Percentiles rank a stretch among this genome's conserved stretches.
These are phyloP conservation scores for Aspergillus awamori DNA, from an alignment of 2,329 filamentous ascomycete species.

Conservation along the genomic window DNA sequence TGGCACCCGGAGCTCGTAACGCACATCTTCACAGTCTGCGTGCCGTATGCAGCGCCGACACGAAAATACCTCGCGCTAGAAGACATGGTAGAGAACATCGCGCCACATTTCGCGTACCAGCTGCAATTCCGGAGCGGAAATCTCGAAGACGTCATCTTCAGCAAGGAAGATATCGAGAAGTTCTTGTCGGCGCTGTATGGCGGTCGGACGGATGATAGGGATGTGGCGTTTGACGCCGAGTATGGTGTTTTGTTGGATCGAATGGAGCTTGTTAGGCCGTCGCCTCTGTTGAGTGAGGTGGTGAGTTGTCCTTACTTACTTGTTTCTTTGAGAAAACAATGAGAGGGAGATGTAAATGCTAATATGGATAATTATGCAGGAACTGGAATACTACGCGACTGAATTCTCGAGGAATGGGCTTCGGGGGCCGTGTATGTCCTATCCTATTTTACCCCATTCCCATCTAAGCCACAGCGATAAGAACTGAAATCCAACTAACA, in stretches of 20 bases:
- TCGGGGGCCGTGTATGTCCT: slow-evolving; percentile 66
- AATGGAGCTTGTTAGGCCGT: slow-evolving; percentile 59
- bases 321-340: background rate
- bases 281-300: slow-evolving; percentile 64
- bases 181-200: slow-evolving; percentile 75
- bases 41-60: slow-evolving; percentile 66
- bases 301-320: slow-evolving; percentile 37
- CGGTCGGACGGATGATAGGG: slow-evolving; percentile 59
- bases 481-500: background rate
- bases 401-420: slow-evolving; percentile 74
- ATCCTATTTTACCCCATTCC: background rate
- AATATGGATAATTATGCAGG: slow-evolving; percentile 39
- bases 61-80: slow-evolving; percentile 60
- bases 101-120: slow-evolving; percentile 82
- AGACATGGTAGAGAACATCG: slow-evolving; percentile 56
- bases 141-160: slow-evolving; percentile 61
- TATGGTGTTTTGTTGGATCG: slow-evolving; percentile 67
- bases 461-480: background rate
- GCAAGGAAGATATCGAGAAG: slow-evolving; percentile 64
- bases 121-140: slow-evolving; percentile 73
- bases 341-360: background rate
- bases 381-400: slow-evolving; percentile 75
- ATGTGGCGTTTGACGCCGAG: slow-evolving; percentile 60
- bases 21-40: slow-evolving; percentile 78
- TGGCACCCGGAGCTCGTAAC: slow-evolving; percentile 73